These are phyloP conservation scores for Nissolia schottii DNA, from an alignment of 306 rosid genomes.

Conservation along the genomic window DNA sequence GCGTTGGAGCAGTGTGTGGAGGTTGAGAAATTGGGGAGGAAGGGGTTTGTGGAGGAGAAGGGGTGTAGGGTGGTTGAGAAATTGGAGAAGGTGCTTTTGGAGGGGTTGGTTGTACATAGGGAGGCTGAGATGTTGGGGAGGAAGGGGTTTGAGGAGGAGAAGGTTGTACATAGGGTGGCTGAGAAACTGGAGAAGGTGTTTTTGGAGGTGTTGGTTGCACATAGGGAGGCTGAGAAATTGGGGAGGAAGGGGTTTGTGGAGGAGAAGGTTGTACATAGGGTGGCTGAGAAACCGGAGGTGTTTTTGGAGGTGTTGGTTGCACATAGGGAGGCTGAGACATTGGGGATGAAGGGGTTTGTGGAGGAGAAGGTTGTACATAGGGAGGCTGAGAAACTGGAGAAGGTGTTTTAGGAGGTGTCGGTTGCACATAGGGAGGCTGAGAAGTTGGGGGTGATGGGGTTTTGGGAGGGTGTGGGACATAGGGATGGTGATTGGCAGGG, in stretches of 20 bases:
- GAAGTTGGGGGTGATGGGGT: conserved; percentile 4
- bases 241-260: not conserved
- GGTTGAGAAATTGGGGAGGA: not conserved
- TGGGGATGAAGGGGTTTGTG: conserved; percentile 14
- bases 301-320: not conserved
- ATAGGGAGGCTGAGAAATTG: not conserved
- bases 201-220: not conserved
- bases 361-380: not conserved
- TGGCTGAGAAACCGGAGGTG: too few species aligned
- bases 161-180: not conserved
- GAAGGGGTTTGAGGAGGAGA: not conserved
- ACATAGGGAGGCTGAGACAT: too few species aligned
- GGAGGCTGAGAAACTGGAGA: not conserved
- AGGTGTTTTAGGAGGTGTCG: not conserved
- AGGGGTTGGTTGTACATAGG: not conserved
- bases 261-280: not conserved
- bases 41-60: too few species aligned
- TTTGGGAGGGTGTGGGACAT: not conserved
- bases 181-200: not conserved
- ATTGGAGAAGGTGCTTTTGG: not conserved
- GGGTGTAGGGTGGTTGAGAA: not conserved
- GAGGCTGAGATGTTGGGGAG: not conserved
- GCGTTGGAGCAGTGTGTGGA: not conserved
- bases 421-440: not conserved
- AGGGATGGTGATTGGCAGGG: not conserved